phyloP scores from a whole-genome alignment of 2,329 filamentous ascomycete genomes.

The Leptosphaerulina australis region DNA sequence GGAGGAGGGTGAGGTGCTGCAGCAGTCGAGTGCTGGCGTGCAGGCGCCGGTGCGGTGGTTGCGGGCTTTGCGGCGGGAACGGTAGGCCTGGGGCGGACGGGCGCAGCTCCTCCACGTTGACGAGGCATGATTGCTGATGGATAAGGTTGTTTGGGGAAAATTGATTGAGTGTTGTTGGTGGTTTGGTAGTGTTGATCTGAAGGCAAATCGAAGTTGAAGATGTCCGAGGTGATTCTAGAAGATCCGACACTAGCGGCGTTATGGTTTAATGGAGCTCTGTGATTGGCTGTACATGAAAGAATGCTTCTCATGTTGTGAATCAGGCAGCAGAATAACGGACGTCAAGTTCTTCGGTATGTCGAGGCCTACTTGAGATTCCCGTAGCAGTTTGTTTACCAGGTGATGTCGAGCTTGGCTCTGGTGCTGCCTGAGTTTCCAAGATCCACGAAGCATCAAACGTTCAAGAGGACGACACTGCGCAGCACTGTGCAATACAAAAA shows the following conservation, averaged over 20 bases:
- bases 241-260: slow-evolving; percentile 20
- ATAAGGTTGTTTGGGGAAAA: slow-evolving; percentile 7
- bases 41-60: slow-evolving; percentile 61
- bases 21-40: slow-evolving; percentile 72
- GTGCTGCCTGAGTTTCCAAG: too few species aligned
- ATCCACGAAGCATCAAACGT: too few species aligned
- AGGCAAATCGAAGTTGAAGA: slow-evolving; percentile 10
- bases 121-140: slow-evolving; percentile 51
- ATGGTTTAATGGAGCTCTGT: background rate
- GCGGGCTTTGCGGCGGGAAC: slow-evolving; percentile 50
- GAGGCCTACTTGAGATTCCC: too few species aligned
- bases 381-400: too few species aligned
- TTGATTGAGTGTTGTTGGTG: slow-evolving; percentile 4
- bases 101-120: slow-evolving; percentile 55
- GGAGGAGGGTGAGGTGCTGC: slow-evolving; percentile 53
- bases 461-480: too few species aligned
- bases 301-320: too few species aligned
- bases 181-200: slow-evolving; percentile 10
- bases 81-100: slow-evolving; percentile 50
- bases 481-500: too few species aligned
- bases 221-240: slow-evolving; percentile 38
- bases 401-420: too few species aligned
- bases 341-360: background rate
- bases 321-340: slow-evolving; percentile 3
- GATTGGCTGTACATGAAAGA: slow-evolving; percentile 5